Evolutionary conservation across 2,329 filamentous ascomycete genomes (phyloP).

Genomic region (Diaporthe australafricana): DNA sequence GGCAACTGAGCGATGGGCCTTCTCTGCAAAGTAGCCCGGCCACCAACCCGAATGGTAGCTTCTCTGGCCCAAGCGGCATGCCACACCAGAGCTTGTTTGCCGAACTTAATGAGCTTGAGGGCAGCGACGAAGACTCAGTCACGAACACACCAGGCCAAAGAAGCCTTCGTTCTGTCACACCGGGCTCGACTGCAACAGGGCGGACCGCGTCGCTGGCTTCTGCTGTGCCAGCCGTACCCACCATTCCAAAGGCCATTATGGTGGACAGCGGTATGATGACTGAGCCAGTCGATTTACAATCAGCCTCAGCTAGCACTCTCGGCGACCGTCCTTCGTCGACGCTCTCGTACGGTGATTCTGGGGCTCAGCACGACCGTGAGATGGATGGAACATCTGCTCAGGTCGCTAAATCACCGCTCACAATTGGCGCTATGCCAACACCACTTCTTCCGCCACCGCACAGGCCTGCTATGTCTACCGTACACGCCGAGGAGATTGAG

Average conservation of each 20-base stretch:
- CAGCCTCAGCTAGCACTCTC: constrained; percentile 47
- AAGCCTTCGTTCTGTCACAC: constrained; percentile 59
- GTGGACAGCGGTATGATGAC: constrained; percentile 72
- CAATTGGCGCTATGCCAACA: constrained; percentile 39
- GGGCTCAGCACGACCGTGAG: constrained; percentile 62
- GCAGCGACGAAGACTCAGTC: constrained; percentile 78
- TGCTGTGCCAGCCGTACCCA: constrained; percentile 56
- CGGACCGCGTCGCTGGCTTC: constrained; percentile 55
- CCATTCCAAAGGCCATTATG: constrained; percentile 65
- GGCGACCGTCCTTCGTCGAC: constrained; percentile 56
- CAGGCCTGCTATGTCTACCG: constrained; percentile 55
- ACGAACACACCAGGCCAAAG: constrained; percentile 66
- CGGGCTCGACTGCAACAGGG: constrained; percentile 57
- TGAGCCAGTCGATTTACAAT: constrained; percentile 60
- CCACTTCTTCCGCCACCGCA: constrained; percentile 48
- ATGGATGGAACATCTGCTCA: constrained; percentile 64
- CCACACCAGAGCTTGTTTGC: constrained; percentile 85
- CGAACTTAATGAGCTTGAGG: constrained; percentile 85
- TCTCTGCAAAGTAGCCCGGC: constrained; percentile 69
- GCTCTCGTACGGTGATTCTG: constrained; percentile 64
- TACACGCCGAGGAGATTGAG: constrained; percentile 58
- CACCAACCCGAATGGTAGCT: constrained; percentile 63
- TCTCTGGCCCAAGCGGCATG: constrained; percentile 58
- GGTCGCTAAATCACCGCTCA: constrained; percentile 52
- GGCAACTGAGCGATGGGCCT: constrained; percentile 71